Evolutionary conservation across 1,284 basidiomycete genomes (phyloP), one percentile per base, ranked within the genome.

Genomic region (Puccinia coronata): DNA sequence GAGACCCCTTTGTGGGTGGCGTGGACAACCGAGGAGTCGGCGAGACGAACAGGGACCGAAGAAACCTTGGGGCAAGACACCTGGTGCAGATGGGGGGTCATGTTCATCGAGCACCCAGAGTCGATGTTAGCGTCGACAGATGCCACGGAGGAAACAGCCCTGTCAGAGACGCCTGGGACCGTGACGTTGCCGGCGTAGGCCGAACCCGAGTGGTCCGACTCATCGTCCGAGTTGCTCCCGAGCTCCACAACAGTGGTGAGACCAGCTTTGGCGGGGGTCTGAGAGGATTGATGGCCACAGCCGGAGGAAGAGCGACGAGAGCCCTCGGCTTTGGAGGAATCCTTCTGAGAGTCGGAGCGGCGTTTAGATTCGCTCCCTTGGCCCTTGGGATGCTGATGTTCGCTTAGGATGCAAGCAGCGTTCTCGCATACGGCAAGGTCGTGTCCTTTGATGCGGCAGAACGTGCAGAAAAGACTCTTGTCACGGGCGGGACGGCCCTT

Each of bases 91-190:
- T 9, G 8, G n/a, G 51, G 71, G 2, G 31, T 55, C 71, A 73
- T 73, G 47, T 23, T 31, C 2, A 39, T 31, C 28, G 71, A 73
- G 25, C 71, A 73, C 3, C 71, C 71, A 2, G 71, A 73, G 28
- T 73, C 71, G 3, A 73, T 11, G 31, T 73, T 73, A 20, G 12
- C 8, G 16, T 43, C 43, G 43, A n/a, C 9, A 57, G 55, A 57
- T 57, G 8, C 9, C 28, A 6, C n/a, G 23, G 8, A n/a, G 55
- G 23, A 23, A 6, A 23, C 9, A 11, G 9, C 23, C 9, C 55
- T 57, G 55, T 31, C 9, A 23, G 6, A 8, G 57, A 61, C 25
- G 31, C 4, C 8, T 28, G 16, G 23, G 34, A 12, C 23, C 25
- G n/a, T 9, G n/a, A 5, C 43, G 43, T 43, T 43, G 6, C 43